These are phyloP conservation scores for Boletus vinaceobasis DNA, from an alignment of 768 basidiomycete genomes.

Conservation along the genomic window DNA sequence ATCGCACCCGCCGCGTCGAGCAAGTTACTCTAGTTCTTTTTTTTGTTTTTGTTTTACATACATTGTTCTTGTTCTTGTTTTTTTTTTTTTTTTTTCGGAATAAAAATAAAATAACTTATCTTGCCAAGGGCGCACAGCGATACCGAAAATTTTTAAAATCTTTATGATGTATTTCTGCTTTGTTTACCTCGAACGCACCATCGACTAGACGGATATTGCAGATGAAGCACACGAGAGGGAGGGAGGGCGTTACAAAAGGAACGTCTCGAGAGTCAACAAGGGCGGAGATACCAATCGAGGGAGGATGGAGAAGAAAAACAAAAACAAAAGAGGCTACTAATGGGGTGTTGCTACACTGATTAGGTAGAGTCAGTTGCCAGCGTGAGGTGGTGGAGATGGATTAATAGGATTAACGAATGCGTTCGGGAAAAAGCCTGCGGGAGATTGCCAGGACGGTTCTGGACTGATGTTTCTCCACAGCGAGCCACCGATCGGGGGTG, in stretches of 20 bases:
- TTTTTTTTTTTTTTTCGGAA: not conserved
- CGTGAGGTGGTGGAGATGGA: constrained; percentile 46
- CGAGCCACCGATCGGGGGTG: constrained; percentile 33
- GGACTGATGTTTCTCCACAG: constrained; percentile 42
- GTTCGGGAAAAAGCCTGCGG: constrained; percentile 44
- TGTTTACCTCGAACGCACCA: constrained; percentile 25
- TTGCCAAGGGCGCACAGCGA: not conserved
- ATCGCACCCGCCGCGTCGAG: constrained; percentile 91
- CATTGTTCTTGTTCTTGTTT: too few relatives aligned
- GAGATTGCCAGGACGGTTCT: constrained; percentile 49
- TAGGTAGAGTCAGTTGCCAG: constrained; percentile 29
- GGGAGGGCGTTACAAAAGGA: constrained; percentile 4
- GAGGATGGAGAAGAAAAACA: not conserved
- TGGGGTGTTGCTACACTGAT: constrained; percentile 22
- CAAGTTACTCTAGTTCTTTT: constrained; percentile 63
- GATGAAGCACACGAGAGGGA: constrained; percentile 24
- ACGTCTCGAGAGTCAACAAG: constrained; percentile 12
- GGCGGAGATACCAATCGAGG: not conserved
- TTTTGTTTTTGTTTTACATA: too few relatives aligned
- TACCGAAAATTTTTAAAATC: constrained; percentile 30
- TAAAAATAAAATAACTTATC: not conserved
- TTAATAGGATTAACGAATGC: constrained; percentile 47
- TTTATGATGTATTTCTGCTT: constrained; percentile 37
- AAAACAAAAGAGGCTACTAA: constrained; percentile 9
- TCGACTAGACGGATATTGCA: constrained; percentile 20